These are phyloP conservation scores for Ceratobasidium sp. DNA, from an alignment of 1,284 basidiomycete species.

Conservation along the genomic window DNA sequence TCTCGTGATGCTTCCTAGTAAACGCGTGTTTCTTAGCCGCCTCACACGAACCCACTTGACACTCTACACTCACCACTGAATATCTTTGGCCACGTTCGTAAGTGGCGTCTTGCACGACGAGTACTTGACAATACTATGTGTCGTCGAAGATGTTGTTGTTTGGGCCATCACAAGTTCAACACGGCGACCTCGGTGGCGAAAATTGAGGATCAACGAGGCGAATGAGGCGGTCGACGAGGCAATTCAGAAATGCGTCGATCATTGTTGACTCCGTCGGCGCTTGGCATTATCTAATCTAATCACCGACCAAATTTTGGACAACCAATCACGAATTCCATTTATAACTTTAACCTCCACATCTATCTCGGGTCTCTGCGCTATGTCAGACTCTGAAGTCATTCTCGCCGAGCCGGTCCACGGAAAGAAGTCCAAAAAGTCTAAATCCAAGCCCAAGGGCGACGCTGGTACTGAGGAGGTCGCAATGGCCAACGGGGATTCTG, in stretches of 20 bases:
- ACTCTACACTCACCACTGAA: slow-evolving; percentile 5
- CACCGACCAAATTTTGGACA: slow-evolving; percentile 31
- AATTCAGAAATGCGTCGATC: background rate
- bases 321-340: background rate
- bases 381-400: background rate
- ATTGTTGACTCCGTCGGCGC: background rate
- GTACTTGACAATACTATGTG: slow-evolving; percentile 26
- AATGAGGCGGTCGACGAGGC: background rate
- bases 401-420: background rate
- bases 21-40: background rate
- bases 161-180: slow-evolving; percentile 7
- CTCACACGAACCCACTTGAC: background rate
- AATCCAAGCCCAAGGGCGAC: background rate
- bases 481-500: slow-evolving; percentile 1
- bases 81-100: background rate
- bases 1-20: slow-evolving; percentile 20
- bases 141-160: slow-evolving; percentile 6
- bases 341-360: background rate
- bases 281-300: background rate
- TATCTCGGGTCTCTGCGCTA: background rate
- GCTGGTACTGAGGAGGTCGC: background rate
- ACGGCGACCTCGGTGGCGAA: background rate
- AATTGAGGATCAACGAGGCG: background rate
- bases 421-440: slow-evolving; percentile 36
- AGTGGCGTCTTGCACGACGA: slow-evolving; percentile 1